Conservation (phyloP, 2,329 filamentous ascomycete genomes). For the Tolypocladium amazonense region DNA sequence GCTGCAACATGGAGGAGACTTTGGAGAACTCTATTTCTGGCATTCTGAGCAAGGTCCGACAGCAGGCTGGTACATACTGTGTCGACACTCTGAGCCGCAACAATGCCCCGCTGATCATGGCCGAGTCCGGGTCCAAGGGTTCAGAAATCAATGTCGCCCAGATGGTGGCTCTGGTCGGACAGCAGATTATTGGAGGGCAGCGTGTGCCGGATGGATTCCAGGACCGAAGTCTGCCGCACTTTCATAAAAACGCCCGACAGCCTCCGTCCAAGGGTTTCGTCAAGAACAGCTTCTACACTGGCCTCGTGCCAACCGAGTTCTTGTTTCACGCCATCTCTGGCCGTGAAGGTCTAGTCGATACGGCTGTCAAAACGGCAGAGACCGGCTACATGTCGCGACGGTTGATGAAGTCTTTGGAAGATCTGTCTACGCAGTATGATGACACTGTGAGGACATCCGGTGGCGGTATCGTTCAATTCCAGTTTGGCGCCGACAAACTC, state of each 20-base stretch:
- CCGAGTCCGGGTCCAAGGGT: slow-evolving; percentile 92
- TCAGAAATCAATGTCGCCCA: slow-evolving; percentile 97
- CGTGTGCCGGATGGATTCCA: slow-evolving; percentile 96
- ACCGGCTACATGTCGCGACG: slow-evolving; percentile 98
- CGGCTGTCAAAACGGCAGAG: slow-evolving; percentile 96
- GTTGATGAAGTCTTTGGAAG: slow-evolving; percentile 95
- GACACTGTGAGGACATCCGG: slow-evolving; percentile 88
- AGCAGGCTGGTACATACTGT: slow-evolving; percentile 83
- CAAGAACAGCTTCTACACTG: slow-evolving; percentile 92
- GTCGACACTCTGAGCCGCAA: slow-evolving; percentile 80
- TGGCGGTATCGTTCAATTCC: slow-evolving; percentile 86
- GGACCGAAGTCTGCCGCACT: slow-evolving; percentile 88
- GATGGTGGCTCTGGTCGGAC: slow-evolving; percentile 95
- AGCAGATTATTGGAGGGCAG: slow-evolving; percentile 91
- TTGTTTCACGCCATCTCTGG: slow-evolving; percentile 98
- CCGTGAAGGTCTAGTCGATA: slow-evolving; percentile 96
- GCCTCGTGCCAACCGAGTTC: slow-evolving; percentile 83
- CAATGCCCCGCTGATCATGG: slow-evolving; percentile 94
- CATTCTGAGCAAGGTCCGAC: slow-evolving; percentile 84
- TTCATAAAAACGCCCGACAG: slow-evolving; percentile 83
- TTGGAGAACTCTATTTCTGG: slow-evolving; percentile 86
- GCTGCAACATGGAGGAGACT: slow-evolving; percentile 84
- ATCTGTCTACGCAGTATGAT: slow-evolving; percentile 88
- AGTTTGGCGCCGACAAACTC: slow-evolving; percentile 90
- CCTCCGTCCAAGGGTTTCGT: slow-evolving; percentile 97